Base-by-base conservation (phyloP, 805 yeast genomes). In the Cyberlindnera suaveolens region DNA sequence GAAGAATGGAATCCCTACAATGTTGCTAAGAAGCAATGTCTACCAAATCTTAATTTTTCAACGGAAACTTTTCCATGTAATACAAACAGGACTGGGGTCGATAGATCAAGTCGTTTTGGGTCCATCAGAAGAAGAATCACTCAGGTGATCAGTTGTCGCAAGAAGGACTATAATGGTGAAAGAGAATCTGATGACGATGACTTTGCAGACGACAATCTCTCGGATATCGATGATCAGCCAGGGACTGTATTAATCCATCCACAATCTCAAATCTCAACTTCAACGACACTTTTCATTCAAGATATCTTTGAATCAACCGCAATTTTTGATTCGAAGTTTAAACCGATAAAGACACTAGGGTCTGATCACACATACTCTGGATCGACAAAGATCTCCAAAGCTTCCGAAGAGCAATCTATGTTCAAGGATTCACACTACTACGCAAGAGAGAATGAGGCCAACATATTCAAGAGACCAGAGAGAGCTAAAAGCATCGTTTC, bases 1-100 rank as follows among this genome's bases (percentile, higher is more conserved):
- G 35, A 35, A 13, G 33, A 19, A 3, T 49, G 53, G 54, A 52
- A 56, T 34, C 60, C 60, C 1, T 56, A 56, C 31, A 39, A 43
- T 7, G 16, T 43, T 26, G 59, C 58, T 1, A 54, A 40, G 36
- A 49, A 31, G 19, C 32, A 36, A 19, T 8, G 7, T 15, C 20
- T 18, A n/a, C n/a, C 17, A n/a, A 20, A 23, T 23, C 11, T 17
- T 2, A 19, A 18, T 2, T 31, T 19, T 17, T 4, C 40, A 11
- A 10, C 16, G 11, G 33, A 16, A 6, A 15, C 33, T n/a, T 17
- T 6, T 14, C 3, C 20, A 9, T 6, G 7, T 1, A 38, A 9
- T 17, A 34, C 32, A 19, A 16, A 5, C 4, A 38, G 17, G 18
- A n/a, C 15, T n/a, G 26, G 20, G 5, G 6, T 32, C 5, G 18